A percentile compares a stretch with the other conserved stretches of the same genome.
phyloP scores from a whole-genome alignment of 257 asterid genomes.

The Jasminum sambac region DNA sequence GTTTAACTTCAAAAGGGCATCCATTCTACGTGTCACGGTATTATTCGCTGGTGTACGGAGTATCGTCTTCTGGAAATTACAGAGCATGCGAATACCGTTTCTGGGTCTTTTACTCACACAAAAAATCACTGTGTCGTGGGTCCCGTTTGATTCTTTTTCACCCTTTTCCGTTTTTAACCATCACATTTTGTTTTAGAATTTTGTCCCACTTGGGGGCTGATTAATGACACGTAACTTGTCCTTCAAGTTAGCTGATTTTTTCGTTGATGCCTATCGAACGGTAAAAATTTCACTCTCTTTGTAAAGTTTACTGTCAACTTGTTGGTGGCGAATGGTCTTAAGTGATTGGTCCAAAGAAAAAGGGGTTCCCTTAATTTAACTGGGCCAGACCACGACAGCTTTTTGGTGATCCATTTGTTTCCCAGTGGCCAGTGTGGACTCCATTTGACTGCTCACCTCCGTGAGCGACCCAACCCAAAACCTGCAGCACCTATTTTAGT shows the following conservation, averaged over 20 bases:
- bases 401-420: too few relatives aligned
- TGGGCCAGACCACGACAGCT: too few relatives aligned
- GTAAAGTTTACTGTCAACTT: too few relatives aligned
- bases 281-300: conserved; percentile 2
- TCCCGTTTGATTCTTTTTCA: not conserved
- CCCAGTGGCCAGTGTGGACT: too few relatives aligned
- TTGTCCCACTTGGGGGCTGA: conserved; percentile 22
- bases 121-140: conserved; percentile 17
- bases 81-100: conserved; percentile 64
- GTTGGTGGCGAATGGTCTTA: too few relatives aligned
- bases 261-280: not conserved
- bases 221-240: conserved; percentile 4
- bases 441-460: too few relatives aligned
- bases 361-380: too few relatives aligned
- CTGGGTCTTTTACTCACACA: conserved; percentile 32
- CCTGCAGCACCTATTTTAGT: too few relatives aligned
- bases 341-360: too few relatives aligned
- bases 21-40: conserved; percentile 24
- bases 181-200: not conserved
- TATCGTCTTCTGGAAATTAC: conserved; percentile 26
- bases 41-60: conserved; percentile 30
- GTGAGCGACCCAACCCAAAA: too few relatives aligned
- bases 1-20: conserved; percentile 34
- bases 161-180: conserved; percentile 13
- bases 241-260: not conserved